Percentiles rank a stretch among this genome's conserved stretches.
These are phyloP conservation scores for Drosera capensis DNA, from an alignment of 148 eudicot species.

Conservation along the genomic window DNA sequence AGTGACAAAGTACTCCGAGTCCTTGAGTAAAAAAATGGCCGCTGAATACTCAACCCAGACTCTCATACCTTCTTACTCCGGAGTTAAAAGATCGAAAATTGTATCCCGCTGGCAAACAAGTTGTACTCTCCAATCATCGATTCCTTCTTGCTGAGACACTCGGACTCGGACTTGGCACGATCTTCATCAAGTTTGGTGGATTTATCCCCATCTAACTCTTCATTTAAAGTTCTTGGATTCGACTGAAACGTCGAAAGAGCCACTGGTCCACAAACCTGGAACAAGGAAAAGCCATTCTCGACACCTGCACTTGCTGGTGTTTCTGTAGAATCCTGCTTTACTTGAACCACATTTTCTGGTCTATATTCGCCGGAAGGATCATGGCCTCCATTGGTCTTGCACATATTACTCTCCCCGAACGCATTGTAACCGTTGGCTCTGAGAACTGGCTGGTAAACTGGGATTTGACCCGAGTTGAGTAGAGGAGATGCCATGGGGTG, in stretches of 20 bases:
- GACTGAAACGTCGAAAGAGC: constrained; percentile 37
- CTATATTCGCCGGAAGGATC: constrained; percentile 16
- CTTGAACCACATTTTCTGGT: constrained; percentile 16
- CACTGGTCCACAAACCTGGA: constrained; percentile 68
- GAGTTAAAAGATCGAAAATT: constrained; percentile 57
- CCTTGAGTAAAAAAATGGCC: constrained; percentile 10
- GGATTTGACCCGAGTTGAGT: constrained; percentile 34
- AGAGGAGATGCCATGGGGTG: constrained; percentile 50
- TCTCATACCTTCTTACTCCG: constrained; percentile 17
- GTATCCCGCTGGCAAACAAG: constrained; percentile 78
- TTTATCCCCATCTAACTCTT: constrained; percentile 20
- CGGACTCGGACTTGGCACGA: constrained; percentile 17
- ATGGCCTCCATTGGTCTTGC: constrained; percentile 14
- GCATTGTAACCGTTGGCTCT: constrained; percentile 26
- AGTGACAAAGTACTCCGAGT: constrained; percentile 10
- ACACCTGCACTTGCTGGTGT: constrained; percentile 12
- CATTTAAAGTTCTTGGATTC: constrained; percentile 25
- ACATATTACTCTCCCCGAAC: constrained; percentile 20
- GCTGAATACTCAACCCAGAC: constrained; percentile 19
- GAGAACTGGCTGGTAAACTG: constrained; percentile 49
- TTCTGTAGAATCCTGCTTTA: constrained; percentile 11
- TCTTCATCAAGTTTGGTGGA: constrained; percentile 14
- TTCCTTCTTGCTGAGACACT: constrained; percentile 35
- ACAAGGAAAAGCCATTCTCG: constrained; percentile 63
- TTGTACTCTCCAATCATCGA: constrained; percentile 66